Percentiles rank a stretch among this genome's conserved stretches.
phyloP scores from a whole-genome alignment of 495 filamentous ascomycete genomes.

The Clavariopsis aquatica region DNA sequence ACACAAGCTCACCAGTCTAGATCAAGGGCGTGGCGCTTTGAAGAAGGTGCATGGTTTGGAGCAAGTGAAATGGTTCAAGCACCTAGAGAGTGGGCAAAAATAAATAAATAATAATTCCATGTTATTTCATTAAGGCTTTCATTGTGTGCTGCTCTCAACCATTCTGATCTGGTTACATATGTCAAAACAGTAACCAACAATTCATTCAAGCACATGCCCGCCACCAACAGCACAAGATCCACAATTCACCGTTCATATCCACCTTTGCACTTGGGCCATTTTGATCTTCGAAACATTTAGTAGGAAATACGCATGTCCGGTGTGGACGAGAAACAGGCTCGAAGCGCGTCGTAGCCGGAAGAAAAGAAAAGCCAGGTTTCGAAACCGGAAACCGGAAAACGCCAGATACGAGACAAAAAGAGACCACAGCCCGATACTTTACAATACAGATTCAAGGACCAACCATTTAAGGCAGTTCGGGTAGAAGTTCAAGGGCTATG shows the following conservation, averaged over 20 bases:
- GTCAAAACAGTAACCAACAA: background rate
- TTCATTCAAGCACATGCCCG: background rate
- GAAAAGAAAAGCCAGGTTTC: background rate
- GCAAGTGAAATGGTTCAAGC: too few relatives aligned
- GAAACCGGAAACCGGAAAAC: background rate
- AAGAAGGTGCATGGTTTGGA: too few relatives aligned
- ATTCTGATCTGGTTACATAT: background rate
- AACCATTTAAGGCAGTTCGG: background rate
- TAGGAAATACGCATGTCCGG: background rate
- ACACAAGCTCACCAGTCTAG: too few relatives aligned
- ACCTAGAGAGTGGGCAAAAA: too few relatives aligned
- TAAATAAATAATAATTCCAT: background rate
- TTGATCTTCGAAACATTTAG: background rate
- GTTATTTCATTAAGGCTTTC: background rate
- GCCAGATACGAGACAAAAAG: background rate
- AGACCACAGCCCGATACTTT: background rate
- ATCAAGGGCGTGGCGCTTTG: too few relatives aligned
- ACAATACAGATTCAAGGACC: background rate
- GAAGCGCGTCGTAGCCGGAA: background rate
- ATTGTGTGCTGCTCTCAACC: background rate
- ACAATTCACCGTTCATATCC: background rate
- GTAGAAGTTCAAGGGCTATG: background rate
- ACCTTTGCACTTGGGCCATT: background rate
- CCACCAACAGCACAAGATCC: background rate
- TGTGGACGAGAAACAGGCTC: background rate